Evolutionary conservation across 208 protist species (phyloP).

Genomic region (Leishmania major): DNA sequence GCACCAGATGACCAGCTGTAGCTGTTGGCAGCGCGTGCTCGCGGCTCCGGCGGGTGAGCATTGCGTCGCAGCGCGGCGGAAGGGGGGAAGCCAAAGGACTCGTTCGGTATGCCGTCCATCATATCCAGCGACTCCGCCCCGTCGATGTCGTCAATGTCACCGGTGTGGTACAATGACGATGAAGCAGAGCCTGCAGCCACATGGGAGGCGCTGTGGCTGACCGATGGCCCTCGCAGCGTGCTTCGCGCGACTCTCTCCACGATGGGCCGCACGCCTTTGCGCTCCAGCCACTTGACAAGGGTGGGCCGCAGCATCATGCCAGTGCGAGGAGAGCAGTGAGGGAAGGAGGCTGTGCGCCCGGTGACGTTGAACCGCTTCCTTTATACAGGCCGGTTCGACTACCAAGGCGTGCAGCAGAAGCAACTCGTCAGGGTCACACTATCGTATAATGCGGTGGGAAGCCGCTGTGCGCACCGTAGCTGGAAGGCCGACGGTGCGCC

Average conservation of each 20-base stretch:
- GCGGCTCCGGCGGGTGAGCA: not conserved
- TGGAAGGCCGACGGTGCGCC: not conserved
- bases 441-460: not conserved
- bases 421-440: not conserved
- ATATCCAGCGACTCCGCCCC: conserved; percentile 6
- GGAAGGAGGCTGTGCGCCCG: not conserved
- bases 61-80: not conserved
- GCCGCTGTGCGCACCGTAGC: not conserved
- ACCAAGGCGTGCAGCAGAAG: not conserved
- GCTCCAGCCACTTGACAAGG: conserved; percentile 30
- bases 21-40: conserved; percentile 6
- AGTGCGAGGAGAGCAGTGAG: not conserved
- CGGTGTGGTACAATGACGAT: conserved; percentile 16
- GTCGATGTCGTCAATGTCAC: conserved; percentile 18
- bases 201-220: not conserved
- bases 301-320: conserved; percentile 31
- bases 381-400: not conserved
- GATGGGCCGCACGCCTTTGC: conserved; percentile 29
- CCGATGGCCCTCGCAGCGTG: not conserved
- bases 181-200: not conserved
- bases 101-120: conserved; percentile 16
- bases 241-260: conserved; percentile 28
- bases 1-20: not conserved
- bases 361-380: not conserved
- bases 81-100: conserved; percentile 6